Evolutionary conservation across 306 rosid species (phyloP), one percentile per base, ranked within the genome.

Genomic region (Myrica gale): DNA sequence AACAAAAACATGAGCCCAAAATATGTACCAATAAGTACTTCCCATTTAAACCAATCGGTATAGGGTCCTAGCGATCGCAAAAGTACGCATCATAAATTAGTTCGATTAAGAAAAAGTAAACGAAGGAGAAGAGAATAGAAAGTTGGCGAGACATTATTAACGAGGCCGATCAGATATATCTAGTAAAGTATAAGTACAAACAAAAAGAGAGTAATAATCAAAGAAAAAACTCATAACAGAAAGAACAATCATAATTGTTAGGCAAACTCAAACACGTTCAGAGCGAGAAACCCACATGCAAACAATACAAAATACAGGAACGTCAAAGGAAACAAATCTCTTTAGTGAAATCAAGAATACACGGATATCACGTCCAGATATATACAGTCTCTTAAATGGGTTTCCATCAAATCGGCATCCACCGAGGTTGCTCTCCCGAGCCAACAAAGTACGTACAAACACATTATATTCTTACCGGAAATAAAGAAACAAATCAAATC

Each of bases 261-360:
- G 26, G 62, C 10, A 62, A 17, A 51, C 52, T 41, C 41, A 19
- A 32, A 13, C 67, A 60, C 67, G 23, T 1, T 12, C 5, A 12
- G 12, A 37, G 52, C 51, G 16, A 19, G 45, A 56, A 57, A 26
- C 55, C 37, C 56, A 53, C 61, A 56, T 17, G 20, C 52, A 72
- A 39, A 71, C 4, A 21, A 51, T 68, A 47, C 57, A 48, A 70
- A 17, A 53, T 17, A 5, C 42, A 23, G 0, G 42, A 53, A 41
- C 20, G 10, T 54, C 72, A 15, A 20, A 44, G 63, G 43, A 13
- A 55, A 51, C 9, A 47, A 47, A 77, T 57, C 85, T 70, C 68
- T 74, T 62, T 15, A 32, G 54, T 13, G 5, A 0, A 39, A 69
- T 32, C 42, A 1, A 51, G 3, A 0, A 17, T 15, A 37, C 2